A percentile compares a stretch with the other conserved stretches of the same genome.
phyloP scores from a whole-genome alignment of 2,329 filamentous ascomycete genomes.

The Penicillium sp. region DNA sequence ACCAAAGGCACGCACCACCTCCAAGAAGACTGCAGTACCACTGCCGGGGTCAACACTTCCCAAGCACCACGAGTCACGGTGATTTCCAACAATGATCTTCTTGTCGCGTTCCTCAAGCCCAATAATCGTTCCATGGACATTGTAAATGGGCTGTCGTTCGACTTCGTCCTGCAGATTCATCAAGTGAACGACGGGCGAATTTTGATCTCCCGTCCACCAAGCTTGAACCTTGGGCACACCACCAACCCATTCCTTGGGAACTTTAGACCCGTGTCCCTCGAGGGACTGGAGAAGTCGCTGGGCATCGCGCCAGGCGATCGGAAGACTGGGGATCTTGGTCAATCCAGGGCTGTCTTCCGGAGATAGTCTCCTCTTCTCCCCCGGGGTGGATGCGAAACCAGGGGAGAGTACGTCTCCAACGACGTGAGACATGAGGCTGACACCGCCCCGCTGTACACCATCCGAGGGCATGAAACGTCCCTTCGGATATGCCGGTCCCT shows the following conservation, averaged over 20 bases:
- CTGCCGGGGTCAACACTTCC: slow-evolving; percentile 83
- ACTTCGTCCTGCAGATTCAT: slow-evolving; percentile 85
- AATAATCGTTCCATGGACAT: slow-evolving; percentile 78
- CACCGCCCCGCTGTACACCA: slow-evolving; percentile 77
- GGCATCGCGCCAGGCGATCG: slow-evolving; percentile 86
- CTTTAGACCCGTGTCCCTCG: slow-evolving; percentile 68
- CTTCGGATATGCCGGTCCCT: slow-evolving; percentile 70
- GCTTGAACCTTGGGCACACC: slow-evolving; percentile 71
- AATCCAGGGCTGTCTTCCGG: slow-evolving; percentile 70
- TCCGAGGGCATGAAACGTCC: slow-evolving; percentile 79
- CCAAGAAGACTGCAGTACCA: slow-evolving; percentile 86
- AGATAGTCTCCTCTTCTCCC: slow-evolving; percentile 60
- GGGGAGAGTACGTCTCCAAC: slow-evolving; percentile 91
- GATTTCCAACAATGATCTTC: slow-evolving; percentile 85
- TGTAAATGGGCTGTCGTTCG: slow-evolving; percentile 82
- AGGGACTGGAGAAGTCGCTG: slow-evolving; percentile 73
- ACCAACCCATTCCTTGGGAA: slow-evolving; percentile 70
- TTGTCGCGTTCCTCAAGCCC: slow-evolving; percentile 83
- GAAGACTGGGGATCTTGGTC: slow-evolving; percentile 81
- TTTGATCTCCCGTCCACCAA: slow-evolving; percentile 80
- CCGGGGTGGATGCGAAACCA: slow-evolving; percentile 63
- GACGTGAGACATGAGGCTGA: slow-evolving; percentile 77
- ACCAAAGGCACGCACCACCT: slow-evolving; percentile 81
- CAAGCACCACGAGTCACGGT: slow-evolving; percentile 89
- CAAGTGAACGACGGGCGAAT: slow-evolving; percentile 74